Conservation (phyloP, 805 yeast species). For the Saccharomyces paradoxus region DNA sequence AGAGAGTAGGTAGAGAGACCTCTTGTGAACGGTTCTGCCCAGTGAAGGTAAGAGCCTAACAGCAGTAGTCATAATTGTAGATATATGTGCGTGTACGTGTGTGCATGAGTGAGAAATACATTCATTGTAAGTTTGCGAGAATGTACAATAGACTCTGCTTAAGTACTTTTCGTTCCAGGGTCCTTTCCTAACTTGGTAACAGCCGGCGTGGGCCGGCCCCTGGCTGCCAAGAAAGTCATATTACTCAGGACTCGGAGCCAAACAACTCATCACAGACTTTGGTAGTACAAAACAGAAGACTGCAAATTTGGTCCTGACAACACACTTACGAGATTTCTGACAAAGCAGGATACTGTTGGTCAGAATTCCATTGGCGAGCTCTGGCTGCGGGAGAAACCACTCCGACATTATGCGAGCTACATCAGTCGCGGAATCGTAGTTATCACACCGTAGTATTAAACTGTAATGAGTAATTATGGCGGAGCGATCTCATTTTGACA, state of each 20-base stretch:
- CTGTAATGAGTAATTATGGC: background rate
- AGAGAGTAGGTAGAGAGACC: slow-evolving; percentile 17
- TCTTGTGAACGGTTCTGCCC: slow-evolving; percentile 17
- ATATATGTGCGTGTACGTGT: background rate
- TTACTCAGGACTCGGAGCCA: background rate
- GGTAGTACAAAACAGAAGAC: background rate
- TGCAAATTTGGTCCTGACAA: background rate
- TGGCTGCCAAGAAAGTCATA: background rate
- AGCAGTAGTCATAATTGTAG: slow-evolving; percentile 11
- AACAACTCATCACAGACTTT: background rate
- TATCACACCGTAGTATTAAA: background rate
- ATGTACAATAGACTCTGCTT: background rate
- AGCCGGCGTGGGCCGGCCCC: background rate
- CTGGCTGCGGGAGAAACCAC: background rate
- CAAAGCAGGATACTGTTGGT: background rate
- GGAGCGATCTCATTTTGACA: background rate
- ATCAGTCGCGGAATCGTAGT: background rate
- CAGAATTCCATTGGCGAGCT: background rate
- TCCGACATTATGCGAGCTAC: background rate
- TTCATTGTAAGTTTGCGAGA: background rate
- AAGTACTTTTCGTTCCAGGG: background rate
- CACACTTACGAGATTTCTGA: background rate
- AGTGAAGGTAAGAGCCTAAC: slow-evolving; percentile 9
- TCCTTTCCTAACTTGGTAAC: background rate
- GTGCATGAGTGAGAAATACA: background rate